Base-by-base conservation (phyloP, 129 eudicot genomes). In the Centrapalus pauciflorus region DNA sequence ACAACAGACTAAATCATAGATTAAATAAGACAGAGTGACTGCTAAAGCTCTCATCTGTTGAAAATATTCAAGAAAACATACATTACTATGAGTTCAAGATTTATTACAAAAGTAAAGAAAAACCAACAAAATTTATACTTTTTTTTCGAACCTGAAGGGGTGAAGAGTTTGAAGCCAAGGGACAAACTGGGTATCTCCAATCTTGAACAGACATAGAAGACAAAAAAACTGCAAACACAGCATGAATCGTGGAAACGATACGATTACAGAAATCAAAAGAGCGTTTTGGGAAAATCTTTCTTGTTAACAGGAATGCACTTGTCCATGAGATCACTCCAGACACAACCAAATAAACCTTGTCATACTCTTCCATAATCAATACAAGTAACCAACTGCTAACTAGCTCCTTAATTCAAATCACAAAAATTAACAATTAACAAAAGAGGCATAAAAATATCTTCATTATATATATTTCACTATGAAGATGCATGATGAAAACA, bases 121-220 rank as follows among this genome's bases (percentile, higher is more conserved):
- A 25, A 16, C n/a, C 12, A 37, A 72, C 17, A 67, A 37, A 38
- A 13, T 23, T 12, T 8, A 14, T n/a, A 25, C 1, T 26, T 50
- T 24, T 33, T 5, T n/a, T n/a, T 8, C 17, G 12, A 25, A 82
- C 98, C 96, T 93, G 99, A 7, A 59, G 66, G 17, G 88, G 82
- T 59, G 95, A 77, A 30, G 96, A 84, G 33, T 43, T 55, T 45
- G 99, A 84, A 48, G 87, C 92, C 63, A 86, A 27, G 37, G 96
- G 99, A 70, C 88, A 93, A 71, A 89, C 83, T 10, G 99, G 99
- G 77, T 86, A 88, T 14, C 34, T 86, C 99, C 99, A 93, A 66
- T 89, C 88, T 77, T 84, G 88, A 46, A 93, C 87, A 17, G 95
- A 81, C 27, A 73, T 58, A 56, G 76, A 57, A 2, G 95, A 75